Base-by-base conservation (phyloP, 2,329 filamentous ascomycete species). In the Aspergillus persii region DNA sequence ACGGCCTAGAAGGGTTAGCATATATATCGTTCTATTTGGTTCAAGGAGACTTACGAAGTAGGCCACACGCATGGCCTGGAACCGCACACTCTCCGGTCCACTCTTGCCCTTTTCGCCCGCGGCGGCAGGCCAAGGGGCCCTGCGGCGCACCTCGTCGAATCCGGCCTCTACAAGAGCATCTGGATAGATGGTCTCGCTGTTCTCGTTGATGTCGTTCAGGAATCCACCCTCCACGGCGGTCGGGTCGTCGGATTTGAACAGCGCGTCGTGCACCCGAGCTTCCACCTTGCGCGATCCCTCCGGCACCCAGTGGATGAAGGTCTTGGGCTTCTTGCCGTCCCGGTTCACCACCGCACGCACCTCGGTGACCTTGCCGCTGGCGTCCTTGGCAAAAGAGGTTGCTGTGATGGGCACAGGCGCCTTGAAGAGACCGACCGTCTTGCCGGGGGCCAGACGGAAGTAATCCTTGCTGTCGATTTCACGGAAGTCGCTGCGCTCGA, bases 11-110 rank as follows among this genome's bases (percentile, higher is more conserved):
- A n/a, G 51, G 5, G 4, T 31, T 31, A 31, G 30, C 8, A 31
- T 31, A 8, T 31, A 23, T 23, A 23, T 23, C 18, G 18, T 23
- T 23, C 18, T 23, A 23, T 23, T 23, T 23, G 18, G 18, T 23
- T 23, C 18, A 8, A 3, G 11, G 27, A 39, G 31, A 29, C 62
- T 57, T 60, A 64, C 67, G 56, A 73, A 73, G 58, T 81, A 62
- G 80, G 89, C 94, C 49, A 94, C 90, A 29, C 94, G 84, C 83
- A 96, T 87, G 2, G 87, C 94, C 81, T 98, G 94, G 83, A 98
- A 98, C 51, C 94, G 83, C 6, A 97, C 89, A 56, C 83, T 89
- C 77, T 91, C 90, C 27, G 86, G 85, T 1, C 88, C 89, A n/a
- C 60, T 48, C 12, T 71, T 67, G 26, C 60, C 63, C 56, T 68